phyloP scores from a whole-genome alignment of 495 filamentous ascomycete genomes.

The Neurospora tetrasperma region DNA sequence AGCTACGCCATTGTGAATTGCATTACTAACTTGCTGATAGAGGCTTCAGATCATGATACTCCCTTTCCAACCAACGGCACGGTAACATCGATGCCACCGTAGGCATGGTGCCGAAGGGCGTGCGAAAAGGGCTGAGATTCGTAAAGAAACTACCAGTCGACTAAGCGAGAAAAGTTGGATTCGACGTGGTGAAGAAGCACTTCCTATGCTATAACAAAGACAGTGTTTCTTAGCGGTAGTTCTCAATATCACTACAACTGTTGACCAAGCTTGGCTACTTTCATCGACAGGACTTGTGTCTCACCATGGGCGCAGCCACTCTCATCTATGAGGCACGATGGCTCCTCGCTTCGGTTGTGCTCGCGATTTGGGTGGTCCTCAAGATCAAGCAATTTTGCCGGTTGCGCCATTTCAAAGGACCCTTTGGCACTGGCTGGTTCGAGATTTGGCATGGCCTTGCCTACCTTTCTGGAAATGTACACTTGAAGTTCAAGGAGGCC shows the following conservation, averaged over 20 bases:
- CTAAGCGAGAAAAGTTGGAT: not conserved
- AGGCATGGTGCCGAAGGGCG: not conserved
- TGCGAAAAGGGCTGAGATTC: not conserved
- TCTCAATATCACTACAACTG: not conserved
- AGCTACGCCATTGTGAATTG: not conserved
- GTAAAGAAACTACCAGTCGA: not conserved
- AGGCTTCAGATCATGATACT: not conserved
- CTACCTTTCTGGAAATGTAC: conserved; percentile 6
- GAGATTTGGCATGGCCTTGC: conserved; percentile 5
- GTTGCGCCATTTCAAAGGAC: conserved; percentile 9
- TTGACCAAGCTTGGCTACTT: not conserved
- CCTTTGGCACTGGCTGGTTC: conserved; percentile 7
- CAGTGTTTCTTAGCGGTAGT: not conserved
- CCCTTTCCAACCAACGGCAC: not conserved
- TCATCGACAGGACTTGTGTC: not conserved
- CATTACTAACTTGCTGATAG: not conserved
- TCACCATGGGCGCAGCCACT: not conserved
- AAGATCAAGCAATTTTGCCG: conserved; percentile 6
- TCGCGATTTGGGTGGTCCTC: not conserved
- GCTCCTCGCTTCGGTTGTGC: not conserved
- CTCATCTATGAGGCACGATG: not conserved
- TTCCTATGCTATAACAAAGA: not conserved
- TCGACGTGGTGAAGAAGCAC: not conserved
- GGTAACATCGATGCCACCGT: not conserved
- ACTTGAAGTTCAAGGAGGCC: conserved; percentile 7